Percentiles rank a stretch among this genome's conserved stretches.
These are phyloP conservation scores for Cystofilobasidium macerans DNA, from an alignment of 768 basidiomycete species.

Conservation along the genomic window DNA sequence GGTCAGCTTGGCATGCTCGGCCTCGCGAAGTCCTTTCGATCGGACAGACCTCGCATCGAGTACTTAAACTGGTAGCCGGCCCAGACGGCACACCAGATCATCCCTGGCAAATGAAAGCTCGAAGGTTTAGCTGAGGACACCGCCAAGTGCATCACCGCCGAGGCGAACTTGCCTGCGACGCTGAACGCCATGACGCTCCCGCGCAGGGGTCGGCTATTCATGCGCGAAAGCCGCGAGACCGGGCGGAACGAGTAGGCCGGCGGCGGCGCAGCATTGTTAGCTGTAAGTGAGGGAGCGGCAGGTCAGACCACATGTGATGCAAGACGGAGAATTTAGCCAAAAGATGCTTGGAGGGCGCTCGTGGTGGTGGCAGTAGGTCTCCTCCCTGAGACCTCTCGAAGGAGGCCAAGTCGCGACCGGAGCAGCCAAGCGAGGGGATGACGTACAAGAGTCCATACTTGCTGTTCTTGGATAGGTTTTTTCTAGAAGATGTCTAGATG, in stretches of 20 bases:
- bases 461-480: no score
- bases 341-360: background rate
- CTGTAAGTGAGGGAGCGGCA: background rate
- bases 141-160: no score
- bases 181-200: background rate
- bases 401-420: no score
- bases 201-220: background rate
- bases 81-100: constrained; percentile 6
- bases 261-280: background rate
- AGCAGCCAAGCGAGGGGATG: no score
- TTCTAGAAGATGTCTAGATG: no score
- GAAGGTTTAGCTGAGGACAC: no score
- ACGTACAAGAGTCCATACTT: no score
- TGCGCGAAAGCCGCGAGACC: background rate
- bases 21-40: no score
- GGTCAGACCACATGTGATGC: background rate
- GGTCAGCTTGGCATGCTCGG: background rate
- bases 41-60: constrained; percentile 2
- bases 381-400: no score
- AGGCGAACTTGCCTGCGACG: background rate
- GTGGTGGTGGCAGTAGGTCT: no score
- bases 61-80: background rate
- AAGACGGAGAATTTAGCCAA: background rate
- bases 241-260: background rate
- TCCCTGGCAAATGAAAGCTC: no score